A percentile compares a stretch with the other conserved stretches of the same genome.
These are phyloP conservation scores for Corniculantispora saksenae DNA, from an alignment of 2,329 filamentous ascomycete species.

Conservation along the genomic window DNA sequence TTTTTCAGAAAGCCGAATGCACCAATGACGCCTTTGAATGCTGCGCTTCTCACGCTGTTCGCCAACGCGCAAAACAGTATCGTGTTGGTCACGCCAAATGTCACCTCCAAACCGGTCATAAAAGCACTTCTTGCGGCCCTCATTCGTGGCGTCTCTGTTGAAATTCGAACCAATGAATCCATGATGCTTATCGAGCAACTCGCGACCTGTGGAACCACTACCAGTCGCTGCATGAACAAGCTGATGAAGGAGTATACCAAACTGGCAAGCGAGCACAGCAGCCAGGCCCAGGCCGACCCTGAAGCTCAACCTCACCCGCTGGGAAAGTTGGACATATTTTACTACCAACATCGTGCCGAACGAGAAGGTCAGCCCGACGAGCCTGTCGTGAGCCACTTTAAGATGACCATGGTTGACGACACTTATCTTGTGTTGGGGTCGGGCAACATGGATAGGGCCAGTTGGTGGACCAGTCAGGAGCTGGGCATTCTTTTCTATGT, in stretches of 20 bases:
- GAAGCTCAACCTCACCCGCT: slow-evolving; percentile 44
- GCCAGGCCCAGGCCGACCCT: slow-evolving; percentile 32
- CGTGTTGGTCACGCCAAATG: slow-evolving; percentile 74
- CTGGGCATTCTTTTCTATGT: slow-evolving; percentile 64
- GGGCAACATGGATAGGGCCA: slow-evolving; percentile 82
- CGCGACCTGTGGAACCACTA: slow-evolving; percentile 76
- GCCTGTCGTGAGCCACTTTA: slow-evolving; percentile 75
- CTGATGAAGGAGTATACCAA: slow-evolving; percentile 58
- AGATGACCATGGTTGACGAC: slow-evolving; percentile 72
- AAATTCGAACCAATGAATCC: slow-evolving; percentile 64
- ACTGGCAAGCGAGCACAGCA: slow-evolving; percentile 24
- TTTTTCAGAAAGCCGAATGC: slow-evolving; percentile 51
- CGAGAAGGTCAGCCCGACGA: slow-evolving; percentile 45
- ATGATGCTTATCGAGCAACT: slow-evolving; percentile 82
- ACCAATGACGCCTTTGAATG: slow-evolving; percentile 68
- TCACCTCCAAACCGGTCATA: slow-evolving; percentile 68
- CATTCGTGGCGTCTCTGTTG: slow-evolving; percentile 65
- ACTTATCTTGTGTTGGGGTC: slow-evolving; percentile 71
- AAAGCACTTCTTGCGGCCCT: slow-evolving; percentile 62
- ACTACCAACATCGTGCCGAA: slow-evolving; percentile 49
- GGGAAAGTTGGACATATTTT: slow-evolving; percentile 59
- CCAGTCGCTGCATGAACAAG: slow-evolving; percentile 60
- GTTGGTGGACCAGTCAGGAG: slow-evolving; percentile 86
- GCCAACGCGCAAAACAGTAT: slow-evolving; percentile 58
- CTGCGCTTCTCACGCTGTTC: slow-evolving; percentile 62